Conservation (phyloP, 139 green algal genomes). For the Edaphochlamys debaryana region DNA sequence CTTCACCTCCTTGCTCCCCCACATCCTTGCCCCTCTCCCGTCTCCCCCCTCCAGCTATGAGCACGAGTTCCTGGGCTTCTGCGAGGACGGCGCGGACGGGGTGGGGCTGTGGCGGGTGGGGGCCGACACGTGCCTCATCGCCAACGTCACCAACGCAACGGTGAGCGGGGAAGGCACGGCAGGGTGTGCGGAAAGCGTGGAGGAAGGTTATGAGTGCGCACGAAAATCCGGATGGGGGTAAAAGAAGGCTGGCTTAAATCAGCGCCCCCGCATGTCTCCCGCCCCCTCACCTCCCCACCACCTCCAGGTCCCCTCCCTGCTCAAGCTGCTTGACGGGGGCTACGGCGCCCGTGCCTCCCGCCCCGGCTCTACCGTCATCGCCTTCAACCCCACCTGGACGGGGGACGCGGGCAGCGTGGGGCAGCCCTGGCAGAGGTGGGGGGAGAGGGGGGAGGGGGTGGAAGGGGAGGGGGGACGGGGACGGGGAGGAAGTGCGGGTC, state of each 20-base stretch:
- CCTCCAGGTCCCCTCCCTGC: conserved; percentile 24
- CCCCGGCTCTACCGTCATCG: conserved; percentile 2
- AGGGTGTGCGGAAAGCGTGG: too few relatives aligned
- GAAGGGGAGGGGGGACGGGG: too few relatives aligned
- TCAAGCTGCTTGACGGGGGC: conserved; percentile 43
- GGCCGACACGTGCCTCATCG: background rate
- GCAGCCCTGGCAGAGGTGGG: conserved; percentile 44
- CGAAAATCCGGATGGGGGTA: too few relatives aligned
- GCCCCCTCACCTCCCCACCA: background rate
- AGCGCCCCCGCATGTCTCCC: too few relatives aligned
- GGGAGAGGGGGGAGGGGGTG: background rate
- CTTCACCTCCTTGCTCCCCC: too few relatives aligned
- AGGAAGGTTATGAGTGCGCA: too few relatives aligned
- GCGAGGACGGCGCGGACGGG: conserved; percentile 33
- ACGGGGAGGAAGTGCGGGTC: too few relatives aligned
- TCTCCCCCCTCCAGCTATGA: conserved; percentile 19
- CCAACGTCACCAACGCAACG: conserved; percentile 30
- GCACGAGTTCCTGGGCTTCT: conserved; percentile 22
- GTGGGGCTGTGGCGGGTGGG: conserved; percentile 23
- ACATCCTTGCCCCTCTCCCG: too few relatives aligned
- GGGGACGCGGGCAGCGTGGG: conserved; percentile 20
- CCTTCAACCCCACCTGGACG: conserved; percentile 38
- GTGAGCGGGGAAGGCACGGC: background rate
- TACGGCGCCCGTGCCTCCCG: conserved; percentile 7
- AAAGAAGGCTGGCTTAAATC: too few relatives aligned